These are phyloP conservation scores for Eimeria sp. DNA, from an alignment of 169 alveolate species.

Conservation along the genomic window DNA sequence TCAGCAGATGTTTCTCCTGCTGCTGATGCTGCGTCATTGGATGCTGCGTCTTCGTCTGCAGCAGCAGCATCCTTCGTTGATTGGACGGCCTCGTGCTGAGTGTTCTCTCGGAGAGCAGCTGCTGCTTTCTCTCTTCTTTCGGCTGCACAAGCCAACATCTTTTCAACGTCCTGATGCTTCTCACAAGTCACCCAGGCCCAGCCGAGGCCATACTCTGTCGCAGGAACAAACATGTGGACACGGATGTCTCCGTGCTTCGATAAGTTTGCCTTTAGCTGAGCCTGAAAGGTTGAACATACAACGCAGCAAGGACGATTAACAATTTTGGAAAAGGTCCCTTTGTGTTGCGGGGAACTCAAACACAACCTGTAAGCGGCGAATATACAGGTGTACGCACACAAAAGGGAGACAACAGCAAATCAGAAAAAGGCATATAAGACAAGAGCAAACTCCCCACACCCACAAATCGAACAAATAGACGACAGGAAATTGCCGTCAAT, in stretches of 20 bases:
- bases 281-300: conserved; percentile 47
- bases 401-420: too few species aligned
- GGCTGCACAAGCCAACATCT: conserved; percentile 13
- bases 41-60: not conserved
- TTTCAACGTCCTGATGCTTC: conserved; percentile 17
- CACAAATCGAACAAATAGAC: too few species aligned
- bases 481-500: too few species aligned
- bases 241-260: conserved; percentile 73
- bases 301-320: not conserved
- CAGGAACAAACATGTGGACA: conserved; percentile 82
- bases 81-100: not conserved
- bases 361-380: too few species aligned
- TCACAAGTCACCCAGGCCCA: conserved; percentile 83
- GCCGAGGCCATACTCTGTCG: conserved; percentile 76
- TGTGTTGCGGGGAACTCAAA: too few species aligned
- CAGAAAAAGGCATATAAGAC: too few species aligned
- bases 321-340: too few species aligned
- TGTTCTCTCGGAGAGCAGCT: conserved; percentile 14
- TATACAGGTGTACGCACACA: too few species aligned
- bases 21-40: too few species aligned
- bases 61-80: not conserved
- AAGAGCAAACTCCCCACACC: too few species aligned
- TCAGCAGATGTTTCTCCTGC: too few species aligned
- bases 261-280: conserved; percentile 64
- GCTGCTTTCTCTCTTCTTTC: not conserved